Base-by-base conservation (phyloP, 768 basidiomycete genomes). In the Auricularia sp. region DNA sequence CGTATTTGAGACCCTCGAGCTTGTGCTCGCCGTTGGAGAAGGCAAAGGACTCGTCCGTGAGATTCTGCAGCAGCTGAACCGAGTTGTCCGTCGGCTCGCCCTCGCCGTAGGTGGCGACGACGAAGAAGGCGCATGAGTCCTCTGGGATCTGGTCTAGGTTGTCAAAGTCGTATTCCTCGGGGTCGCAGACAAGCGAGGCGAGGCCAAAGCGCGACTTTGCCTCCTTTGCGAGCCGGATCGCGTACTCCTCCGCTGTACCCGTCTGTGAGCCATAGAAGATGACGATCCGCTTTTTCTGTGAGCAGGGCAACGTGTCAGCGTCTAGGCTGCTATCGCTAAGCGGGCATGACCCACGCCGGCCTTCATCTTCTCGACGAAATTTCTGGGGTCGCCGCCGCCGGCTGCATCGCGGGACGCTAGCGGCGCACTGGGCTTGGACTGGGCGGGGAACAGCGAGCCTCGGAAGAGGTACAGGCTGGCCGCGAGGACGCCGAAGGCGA, bases 231-330 rank as follows among this genome's bases (percentile, higher is more conserved):
- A 99, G 83, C 74, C 97, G 90, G 69, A 96, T 93, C 51, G 95
- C 95, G 69, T 95, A 97, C 75, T 99, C 96, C 75, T 98, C 97
- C 2, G 96, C 96, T 16, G 96, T 99, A 64, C 96, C 96, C 0
- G 96, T 99, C 73, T 99, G 96, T 23, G 96, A 98, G 65, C 96
- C 96, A 72, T 97, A 99, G 74, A 99, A 96, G 72, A 98, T 98
- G 70, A 92, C 90, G 16, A 96, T 79, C 66, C 94, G 92, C 76
- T 97, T 98, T 84, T 95, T 96, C 95, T 98, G 71, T 44, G 29
- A 66, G 58, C 47, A 54, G 64, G 39, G 18, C 42, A 62, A 39
- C 5, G 39, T 62, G 66, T 47, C 66, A 70, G 63, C 39, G 39
- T 56, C 66, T 35, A 63, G 36, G 23, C 54, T 23, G 7, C 39